Evolutionary conservation across 208 protist genomes (phyloP).

Genomic region (Leishmania gerbilli): DNA sequence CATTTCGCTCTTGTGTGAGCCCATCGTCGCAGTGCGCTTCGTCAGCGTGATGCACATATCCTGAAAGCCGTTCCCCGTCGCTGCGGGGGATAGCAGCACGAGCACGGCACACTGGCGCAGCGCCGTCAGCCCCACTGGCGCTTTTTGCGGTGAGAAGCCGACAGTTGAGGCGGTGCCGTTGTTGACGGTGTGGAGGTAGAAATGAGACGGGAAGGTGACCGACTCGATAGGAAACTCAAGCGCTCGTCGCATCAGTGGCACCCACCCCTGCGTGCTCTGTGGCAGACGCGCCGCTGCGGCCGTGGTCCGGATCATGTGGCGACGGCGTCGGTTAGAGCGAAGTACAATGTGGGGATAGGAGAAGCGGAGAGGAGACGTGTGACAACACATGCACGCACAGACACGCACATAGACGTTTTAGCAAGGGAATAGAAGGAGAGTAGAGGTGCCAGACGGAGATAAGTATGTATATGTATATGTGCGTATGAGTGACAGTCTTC

Average conservation of each 20-base stretch:
- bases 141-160: constrained; percentile 45
- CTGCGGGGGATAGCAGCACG: constrained; percentile 61
- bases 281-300: constrained; percentile 44
- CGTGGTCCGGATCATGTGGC: not conserved
- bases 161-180: constrained; percentile 9
- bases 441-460: not conserved
- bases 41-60: constrained; percentile 90
- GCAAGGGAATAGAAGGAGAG: not conserved
- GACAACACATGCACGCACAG: not conserved
- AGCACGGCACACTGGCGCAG: constrained; percentile 52
- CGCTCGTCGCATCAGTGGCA: constrained; percentile 39
- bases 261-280: constrained; percentile 55
- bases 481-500: not conserved
- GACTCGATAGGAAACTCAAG: constrained; percentile 42
- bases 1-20: constrained; percentile 75
- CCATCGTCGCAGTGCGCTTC: constrained; percentile 60
- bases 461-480: not conserved
- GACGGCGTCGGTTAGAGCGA: not conserved
- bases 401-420: not conserved
- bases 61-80: constrained; percentile 45
- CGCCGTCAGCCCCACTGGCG: constrained; percentile 7
- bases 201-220: constrained; percentile 67
- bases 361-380: too few species aligned
- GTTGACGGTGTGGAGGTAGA: constrained; percentile 43
- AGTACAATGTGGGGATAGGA: not conserved